Conservation (phyloP, 305 asterid genomes). For the Vinca major region DNA sequence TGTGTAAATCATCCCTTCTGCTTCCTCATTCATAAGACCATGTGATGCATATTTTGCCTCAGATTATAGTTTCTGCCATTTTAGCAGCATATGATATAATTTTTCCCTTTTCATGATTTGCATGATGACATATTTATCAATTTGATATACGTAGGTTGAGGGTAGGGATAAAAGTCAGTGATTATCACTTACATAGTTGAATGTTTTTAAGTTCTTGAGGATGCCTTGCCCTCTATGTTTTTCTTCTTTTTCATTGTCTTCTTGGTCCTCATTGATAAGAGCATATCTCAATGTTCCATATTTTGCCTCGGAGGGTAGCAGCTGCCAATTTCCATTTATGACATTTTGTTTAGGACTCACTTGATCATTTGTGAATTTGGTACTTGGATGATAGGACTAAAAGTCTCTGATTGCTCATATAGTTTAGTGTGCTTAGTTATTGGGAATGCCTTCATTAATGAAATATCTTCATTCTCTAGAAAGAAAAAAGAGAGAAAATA, state of each 20-base stretch:
- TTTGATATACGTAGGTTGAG: neutral
- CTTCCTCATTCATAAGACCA: slow-evolving; percentile 3
- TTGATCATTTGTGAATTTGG: neutral
- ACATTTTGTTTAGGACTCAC: neutral
- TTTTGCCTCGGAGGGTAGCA: neutral
- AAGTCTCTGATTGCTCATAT: neutral
- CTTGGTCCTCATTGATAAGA: neutral
- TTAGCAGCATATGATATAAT: too few relatives aligned
- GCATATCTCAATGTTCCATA: slow-evolving; percentile 5
- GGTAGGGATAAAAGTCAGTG: neutral
- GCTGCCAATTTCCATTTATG: neutral
- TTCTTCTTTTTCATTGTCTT: too few relatives aligned
- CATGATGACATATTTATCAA: neutral
- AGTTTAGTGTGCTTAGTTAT: neutral
- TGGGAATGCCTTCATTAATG: neutral
- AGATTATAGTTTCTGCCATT: neutral
- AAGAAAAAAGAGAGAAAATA: neutral
- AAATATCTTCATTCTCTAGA: neutral
- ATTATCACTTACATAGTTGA: neutral
- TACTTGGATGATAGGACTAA: neutral
- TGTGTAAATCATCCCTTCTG: slow-evolving; percentile 27
- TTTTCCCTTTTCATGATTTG: neutral
- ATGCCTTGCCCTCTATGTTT: neutral
- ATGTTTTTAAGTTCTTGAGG: neutral
- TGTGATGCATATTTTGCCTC: neutral